Evolutionary conservation across 768 basidiomycete species (phyloP), one percentile per base, ranked within the genome.

Genomic region (Tephrocybe sp.): DNA sequence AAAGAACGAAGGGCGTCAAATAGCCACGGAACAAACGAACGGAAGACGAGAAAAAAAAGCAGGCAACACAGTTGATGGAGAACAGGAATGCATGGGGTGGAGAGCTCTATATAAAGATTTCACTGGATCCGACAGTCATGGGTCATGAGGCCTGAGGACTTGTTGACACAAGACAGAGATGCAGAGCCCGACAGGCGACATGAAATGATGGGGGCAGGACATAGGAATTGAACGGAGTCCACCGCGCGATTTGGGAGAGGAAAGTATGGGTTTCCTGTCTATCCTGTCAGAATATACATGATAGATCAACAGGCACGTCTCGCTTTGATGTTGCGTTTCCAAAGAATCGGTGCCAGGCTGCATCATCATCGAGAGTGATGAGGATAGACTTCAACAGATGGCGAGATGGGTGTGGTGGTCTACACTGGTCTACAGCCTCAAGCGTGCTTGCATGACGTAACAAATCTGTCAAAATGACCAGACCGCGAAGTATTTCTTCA

Each of bases 1-100:
- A 51, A 51, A 30, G 50, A 51, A 51, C 38, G 50, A 51, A 38
- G 29, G 50, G 50, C 43, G 50, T 51, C 50, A 51, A 43, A 51
- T 51, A 51, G 43, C 50, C 43, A 45, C 42, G 33, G 36, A 45
- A 39, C 36, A 36, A 45, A 38, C 19, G 43, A 45, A 45, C 34
- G 34, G 43, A 40, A 50, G 43, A 50, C 42, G 21, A 45, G 43
- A 40, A 44, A 50, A n/a, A n/a, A 44, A 36, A 15, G 42, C 49
- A 44, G 49, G 30, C 50, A 51, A 51, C 50, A 42, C 50, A 40
- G 43, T 51, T 45, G 50, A 50, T 50, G 37, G 18, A 39, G 39
- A 41, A n/a, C 16, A 40, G 27, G 15, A 31, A 38, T 12, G 16
- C 42, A 9, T 29, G 18, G 12, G 49, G 9, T 15, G 24, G 1